Conservation (phyloP, 805 yeast genomes). For the Brettanomyces bruxellensis region DNA sequence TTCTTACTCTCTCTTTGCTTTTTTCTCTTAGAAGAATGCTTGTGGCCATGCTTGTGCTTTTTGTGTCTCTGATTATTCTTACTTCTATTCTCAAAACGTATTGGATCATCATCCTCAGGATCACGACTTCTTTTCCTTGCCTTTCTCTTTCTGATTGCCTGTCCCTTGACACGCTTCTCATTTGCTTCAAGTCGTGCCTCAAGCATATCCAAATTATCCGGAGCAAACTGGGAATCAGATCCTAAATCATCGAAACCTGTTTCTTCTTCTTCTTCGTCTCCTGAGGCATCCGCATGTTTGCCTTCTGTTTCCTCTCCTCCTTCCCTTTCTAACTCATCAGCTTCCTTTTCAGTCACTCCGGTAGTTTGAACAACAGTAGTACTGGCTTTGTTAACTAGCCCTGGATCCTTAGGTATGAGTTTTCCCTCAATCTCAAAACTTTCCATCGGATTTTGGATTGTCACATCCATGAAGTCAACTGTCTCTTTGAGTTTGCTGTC, state of each 20-base stretch:
- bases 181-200: constrained; percentile 23
- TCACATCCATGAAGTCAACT: constrained; percentile 10
- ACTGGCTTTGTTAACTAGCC: neutral
- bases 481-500: constrained; percentile 6
- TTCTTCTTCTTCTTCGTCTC: constrained; percentile 4
- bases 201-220: constrained; percentile 30
- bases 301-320: constrained; percentile 3
- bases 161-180: constrained; percentile 15
- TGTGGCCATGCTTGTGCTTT: constrained; percentile 6
- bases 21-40: constrained; percentile 5
- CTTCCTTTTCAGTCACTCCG: constrained; percentile 1
- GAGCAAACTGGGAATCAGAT: constrained; percentile 27
- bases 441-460: constrained; percentile 16
- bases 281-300: constrained; percentile 9
- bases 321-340: constrained; percentile 4
- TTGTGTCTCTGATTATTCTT: constrained; percentile 5
- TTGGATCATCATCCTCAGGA: constrained; percentile 11
- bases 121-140: constrained; percentile 7
- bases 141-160: constrained; percentile 14
- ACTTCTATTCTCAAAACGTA: constrained; percentile 1
- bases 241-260: constrained; percentile 28
- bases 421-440: constrained; percentile 14
- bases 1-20: constrained; percentile 4
- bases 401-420: constrained; percentile 7
- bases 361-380: neutral